Evolutionary conservation across 2,329 filamentous ascomycete genomes (phyloP).

Genomic region (Ceratocystis eucalypticola): DNA sequence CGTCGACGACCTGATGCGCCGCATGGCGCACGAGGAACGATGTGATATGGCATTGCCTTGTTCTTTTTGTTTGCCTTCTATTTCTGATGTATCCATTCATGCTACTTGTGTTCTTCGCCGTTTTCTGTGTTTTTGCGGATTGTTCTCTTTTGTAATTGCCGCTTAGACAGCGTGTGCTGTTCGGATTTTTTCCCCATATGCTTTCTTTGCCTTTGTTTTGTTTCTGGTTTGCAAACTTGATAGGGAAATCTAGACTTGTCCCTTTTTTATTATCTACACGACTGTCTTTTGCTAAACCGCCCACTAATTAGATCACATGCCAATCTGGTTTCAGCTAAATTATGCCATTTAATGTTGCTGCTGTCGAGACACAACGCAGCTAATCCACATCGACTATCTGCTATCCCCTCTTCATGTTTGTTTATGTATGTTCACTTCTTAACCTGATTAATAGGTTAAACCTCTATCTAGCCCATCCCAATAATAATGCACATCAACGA

Average conservation of each 20-base stretch:
- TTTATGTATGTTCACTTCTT: too few relatives aligned
- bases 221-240: background rate
- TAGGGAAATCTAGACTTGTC: background rate
- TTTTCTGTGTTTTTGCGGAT: background rate
- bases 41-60: background rate
- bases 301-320: too few relatives aligned
- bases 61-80: background rate
- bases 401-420: too few relatives aligned
- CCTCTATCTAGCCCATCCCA: too few relatives aligned
- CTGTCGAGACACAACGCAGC: too few relatives aligned
- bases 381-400: too few relatives aligned
- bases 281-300: background rate
- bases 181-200: background rate
- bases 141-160: background rate
- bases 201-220: background rate
- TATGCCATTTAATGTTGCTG: too few relatives aligned
- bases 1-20: slow-evolving; percentile 49
- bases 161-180: background rate
- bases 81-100: background rate
- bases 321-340: too few relatives aligned
- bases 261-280: background rate
- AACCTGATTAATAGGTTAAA: too few relatives aligned
- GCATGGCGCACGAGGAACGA: slow-evolving; percentile 40
- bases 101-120: background rate
- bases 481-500: background rate